phyloP scores from a whole-genome alignment of 345 rosid species.

The Streptanthus diversifolius region DNA sequence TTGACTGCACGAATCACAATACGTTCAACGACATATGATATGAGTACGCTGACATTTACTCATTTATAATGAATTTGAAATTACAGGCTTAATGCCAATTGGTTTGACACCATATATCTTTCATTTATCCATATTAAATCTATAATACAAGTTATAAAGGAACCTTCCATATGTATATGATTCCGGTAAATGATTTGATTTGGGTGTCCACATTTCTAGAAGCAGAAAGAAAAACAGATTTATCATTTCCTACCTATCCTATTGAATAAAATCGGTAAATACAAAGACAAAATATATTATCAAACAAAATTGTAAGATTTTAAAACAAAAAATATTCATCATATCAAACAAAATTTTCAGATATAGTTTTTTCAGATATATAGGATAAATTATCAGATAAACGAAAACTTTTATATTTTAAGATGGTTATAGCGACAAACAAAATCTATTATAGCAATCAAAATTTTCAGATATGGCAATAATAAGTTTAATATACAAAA shows the following conservation, averaged over 20 bases:
- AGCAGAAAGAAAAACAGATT: neutral
- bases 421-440: no score
- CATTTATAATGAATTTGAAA: neutral
- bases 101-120: neutral
- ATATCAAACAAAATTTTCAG: neutral
- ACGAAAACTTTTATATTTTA: no score
- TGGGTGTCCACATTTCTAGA: neutral
- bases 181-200: neutral
- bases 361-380: no score
- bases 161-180: neutral
- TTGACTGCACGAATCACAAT: conserved; percentile 6
- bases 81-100: neutral
- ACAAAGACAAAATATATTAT: neutral
- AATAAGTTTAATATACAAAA: neutral
- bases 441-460: no score
- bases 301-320: neutral
- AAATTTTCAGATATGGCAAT: neutral
- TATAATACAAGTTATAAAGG: neutral
- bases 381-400: no score
- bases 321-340: neutral
- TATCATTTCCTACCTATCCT: neutral
- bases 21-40: neutral
- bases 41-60: neutral
- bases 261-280: no score
- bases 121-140: neutral